Percentiles rank a stretch among this genome's conserved stretches.
Conservation (phyloP, 352 stramenopile genomes). For the Pythium guiyangense region DNA sequence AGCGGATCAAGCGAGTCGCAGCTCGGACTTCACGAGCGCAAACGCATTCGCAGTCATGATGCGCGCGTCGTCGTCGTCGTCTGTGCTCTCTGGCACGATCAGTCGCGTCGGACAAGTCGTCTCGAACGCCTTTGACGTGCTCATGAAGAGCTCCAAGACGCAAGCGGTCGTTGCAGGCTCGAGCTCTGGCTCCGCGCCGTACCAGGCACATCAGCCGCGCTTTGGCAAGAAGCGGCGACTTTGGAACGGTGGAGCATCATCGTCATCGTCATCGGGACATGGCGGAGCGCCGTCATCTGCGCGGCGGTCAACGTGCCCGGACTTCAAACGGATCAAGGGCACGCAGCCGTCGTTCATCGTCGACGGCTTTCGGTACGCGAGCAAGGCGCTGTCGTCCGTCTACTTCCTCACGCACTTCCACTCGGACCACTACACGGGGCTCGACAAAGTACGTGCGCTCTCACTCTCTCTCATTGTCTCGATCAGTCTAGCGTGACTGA, state of each 20-base stretch:
- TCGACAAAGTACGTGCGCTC: slow-evolving; percentile 51
- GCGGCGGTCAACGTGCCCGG: slow-evolving; percentile 36
- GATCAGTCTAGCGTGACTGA: background rate
- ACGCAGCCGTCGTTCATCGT: slow-evolving; percentile 83
- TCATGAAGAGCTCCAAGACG: slow-evolving; percentile 79
- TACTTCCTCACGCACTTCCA: slow-evolving; percentile 99
- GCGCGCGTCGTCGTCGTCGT: slow-evolving; percentile 20
- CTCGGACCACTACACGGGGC: slow-evolving; percentile 94
- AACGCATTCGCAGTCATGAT: slow-evolving; percentile 67
- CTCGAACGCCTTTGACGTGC: slow-evolving; percentile 74
- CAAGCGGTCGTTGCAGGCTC: slow-evolving; percentile 24
- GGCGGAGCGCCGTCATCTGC: background rate
- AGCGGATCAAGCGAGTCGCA: too few relatives aligned
- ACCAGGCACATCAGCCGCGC: slow-evolving; percentile 16
- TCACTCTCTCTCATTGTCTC: slow-evolving; percentile 2
- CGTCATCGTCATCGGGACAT: slow-evolving; percentile 5
- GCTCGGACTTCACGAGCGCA: too few relatives aligned
- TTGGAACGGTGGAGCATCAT: background rate
- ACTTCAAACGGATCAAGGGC: slow-evolving; percentile 77
- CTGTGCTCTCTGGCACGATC: slow-evolving; percentile 4
- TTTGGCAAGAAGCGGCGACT: slow-evolving; percentile 21
- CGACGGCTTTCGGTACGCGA: slow-evolving; percentile 84
- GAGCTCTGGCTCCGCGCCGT: background rate
- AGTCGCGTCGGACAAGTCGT: slow-evolving; percentile 11
- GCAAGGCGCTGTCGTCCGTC: slow-evolving; percentile 61